Evolutionary conservation across 1,284 basidiomycete genomes (phyloP), one percentile per base, ranked within the genome.

Genomic region (Termitomyces sp.): DNA sequence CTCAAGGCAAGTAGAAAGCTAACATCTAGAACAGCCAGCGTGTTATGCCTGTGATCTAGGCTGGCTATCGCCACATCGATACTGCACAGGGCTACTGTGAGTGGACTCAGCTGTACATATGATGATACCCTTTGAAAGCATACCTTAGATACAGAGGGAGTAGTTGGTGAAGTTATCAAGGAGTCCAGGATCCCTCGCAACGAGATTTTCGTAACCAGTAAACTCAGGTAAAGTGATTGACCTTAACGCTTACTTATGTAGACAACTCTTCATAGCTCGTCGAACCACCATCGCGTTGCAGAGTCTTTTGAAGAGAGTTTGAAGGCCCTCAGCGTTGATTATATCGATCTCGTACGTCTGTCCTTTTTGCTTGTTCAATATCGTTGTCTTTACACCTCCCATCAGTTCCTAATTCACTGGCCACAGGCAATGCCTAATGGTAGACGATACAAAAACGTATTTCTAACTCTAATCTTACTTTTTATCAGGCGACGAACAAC

Each of bases 361-460:
- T 24, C 33, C n/a, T 17, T 40, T 17, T 5, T 19, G 8, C 10
- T 21, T 19, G 24, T 3, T n/a, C 24, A 24, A 24, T n/a, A 9
- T 7, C 33, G 6, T 6, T 19, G n/a, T 66, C 3, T 15, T 31
- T 2, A 53, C 13, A 13, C 12, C 59, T 69, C 21, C 67, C 28
- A 17, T 24, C 26, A 68, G 51, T 87, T 86, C 68, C 75, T 90
- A 21, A 74, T 90, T 68, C 86, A 89, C 69, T 88, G 81, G 80
- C 78, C 79, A 64, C 69, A 67, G 58, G 61, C 59, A 47, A 46
- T 65, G 13, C 53, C 50, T 24, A 54, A 57, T 53, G 57, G 64
- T 61, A 62, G 58, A 57, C 50, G 48, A 40, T 61, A 60, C 9
- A 52, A 69, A 30, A 10, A 15, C n/a, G 24, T 33, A 38, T 17